Percentiles rank a stretch among this genome's conserved stretches.
phyloP scores from a whole-genome alignment of 2,329 filamentous ascomycete genomes.

The Phaeosphaeriaceae sp. region DNA sequence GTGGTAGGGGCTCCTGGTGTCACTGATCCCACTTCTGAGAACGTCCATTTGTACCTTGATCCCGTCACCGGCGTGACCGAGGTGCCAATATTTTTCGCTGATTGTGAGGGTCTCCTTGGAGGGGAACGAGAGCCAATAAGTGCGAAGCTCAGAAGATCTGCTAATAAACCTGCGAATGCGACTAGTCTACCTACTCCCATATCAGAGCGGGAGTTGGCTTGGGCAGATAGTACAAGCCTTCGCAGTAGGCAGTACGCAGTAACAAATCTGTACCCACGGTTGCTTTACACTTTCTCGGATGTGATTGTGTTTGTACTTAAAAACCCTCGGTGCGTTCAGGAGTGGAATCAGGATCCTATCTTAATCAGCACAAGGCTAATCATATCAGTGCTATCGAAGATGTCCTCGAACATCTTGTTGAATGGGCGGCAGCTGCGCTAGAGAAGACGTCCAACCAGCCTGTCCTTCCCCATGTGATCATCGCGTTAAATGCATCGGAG shows the following conservation, averaged over 20 bases:
- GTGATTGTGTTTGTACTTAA: slow-evolving; percentile 52
- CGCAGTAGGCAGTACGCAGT: slow-evolving; percentile 48
- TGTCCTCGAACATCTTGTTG: slow-evolving; percentile 9
- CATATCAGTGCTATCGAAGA: neutral
- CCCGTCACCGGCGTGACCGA: slow-evolving; percentile 50
- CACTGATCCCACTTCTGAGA: slow-evolving; percentile 22
- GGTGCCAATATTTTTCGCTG: slow-evolving; percentile 57
- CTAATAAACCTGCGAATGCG: slow-evolving; percentile 17
- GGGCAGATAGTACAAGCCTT: slow-evolving; percentile 17
- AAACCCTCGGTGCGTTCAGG: slow-evolving; percentile 40
- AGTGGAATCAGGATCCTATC: neutral
- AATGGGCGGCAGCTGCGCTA: slow-evolving; percentile 15
- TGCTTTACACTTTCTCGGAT: slow-evolving; percentile 54
- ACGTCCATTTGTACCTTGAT: slow-evolving; percentile 57
- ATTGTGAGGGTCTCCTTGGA: slow-evolving; percentile 61
- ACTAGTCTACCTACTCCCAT: neutral
- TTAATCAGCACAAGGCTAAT: neutral
- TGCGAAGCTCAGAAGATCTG: slow-evolving; percentile 50
- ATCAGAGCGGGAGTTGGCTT: slow-evolving; percentile 7
- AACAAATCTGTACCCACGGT: slow-evolving; percentile 48
- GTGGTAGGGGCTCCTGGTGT: slow-evolving; percentile 12
- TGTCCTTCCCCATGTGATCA: slow-evolving; percentile 61
- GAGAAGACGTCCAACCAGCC: slow-evolving; percentile 57
- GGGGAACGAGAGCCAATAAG: slow-evolving; percentile 52
- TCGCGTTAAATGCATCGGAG: slow-evolving; percentile 59